These are phyloP conservation scores for Hymenoscyphus repandus DNA, from an alignment of 2,329 filamentous ascomycete genomes.

Conservation along the genomic window DNA sequence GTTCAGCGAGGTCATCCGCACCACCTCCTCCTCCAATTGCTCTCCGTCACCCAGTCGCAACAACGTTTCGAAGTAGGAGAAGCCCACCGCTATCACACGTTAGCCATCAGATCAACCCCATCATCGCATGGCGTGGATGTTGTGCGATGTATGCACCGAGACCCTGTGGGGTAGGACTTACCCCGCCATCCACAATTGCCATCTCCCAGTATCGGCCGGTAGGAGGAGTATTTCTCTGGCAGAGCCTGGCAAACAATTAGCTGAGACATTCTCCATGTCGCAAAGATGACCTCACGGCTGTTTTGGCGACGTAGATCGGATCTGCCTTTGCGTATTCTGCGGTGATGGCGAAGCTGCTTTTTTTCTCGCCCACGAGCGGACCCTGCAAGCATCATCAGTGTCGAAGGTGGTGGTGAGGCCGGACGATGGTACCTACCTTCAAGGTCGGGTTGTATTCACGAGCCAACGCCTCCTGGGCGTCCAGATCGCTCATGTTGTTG, in stretches of 20 bases:
- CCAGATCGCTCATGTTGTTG: constrained; percentile 20
- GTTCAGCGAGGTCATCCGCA: constrained; percentile 66
- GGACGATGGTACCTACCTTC: constrained; percentile 39
- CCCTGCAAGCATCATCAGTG: constrained; percentile 51
- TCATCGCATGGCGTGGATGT: not conserved
- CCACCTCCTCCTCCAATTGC: constrained; percentile 64
- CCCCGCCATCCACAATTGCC: constrained; percentile 98
- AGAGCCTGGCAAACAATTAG: constrained; percentile 53
- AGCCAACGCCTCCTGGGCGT: constrained; percentile 55
- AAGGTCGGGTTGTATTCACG: constrained; percentile 53
- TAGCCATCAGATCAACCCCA: constrained; percentile 16
- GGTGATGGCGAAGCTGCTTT: constrained; percentile 70
- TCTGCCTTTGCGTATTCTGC: constrained; percentile 87
- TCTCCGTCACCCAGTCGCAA: constrained; percentile 59
- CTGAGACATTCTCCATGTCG: not conserved
- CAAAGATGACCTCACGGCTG: constrained; percentile 56
- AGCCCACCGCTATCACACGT: constrained; percentile 67
- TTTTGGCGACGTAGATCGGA: constrained; percentile 79
- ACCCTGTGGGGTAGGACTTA: constrained; percentile 44
- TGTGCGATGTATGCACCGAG: constrained; percentile 10
- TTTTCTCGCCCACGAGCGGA: constrained; percentile 73
- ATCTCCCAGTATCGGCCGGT: constrained; percentile 83
- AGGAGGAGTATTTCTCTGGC: constrained; percentile 78
- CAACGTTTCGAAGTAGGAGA: constrained; percentile 86
- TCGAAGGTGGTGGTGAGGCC: constrained; percentile 9